Conservation (phyloP, 148 eudicot species). For the Amaranthus hypochondriacus region DNA sequence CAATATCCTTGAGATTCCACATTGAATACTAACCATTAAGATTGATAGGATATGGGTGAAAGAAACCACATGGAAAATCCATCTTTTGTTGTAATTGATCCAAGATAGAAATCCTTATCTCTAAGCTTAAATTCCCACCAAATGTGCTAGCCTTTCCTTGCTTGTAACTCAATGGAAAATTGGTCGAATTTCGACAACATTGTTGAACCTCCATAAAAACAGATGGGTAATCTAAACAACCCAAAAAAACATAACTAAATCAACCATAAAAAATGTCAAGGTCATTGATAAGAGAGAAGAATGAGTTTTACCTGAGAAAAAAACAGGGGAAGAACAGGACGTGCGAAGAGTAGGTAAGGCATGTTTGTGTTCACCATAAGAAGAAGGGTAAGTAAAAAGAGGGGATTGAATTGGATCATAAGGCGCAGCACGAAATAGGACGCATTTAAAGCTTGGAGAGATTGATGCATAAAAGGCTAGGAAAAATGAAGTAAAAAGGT, state of each 20-base stretch:
- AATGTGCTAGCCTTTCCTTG: constrained; percentile 46
- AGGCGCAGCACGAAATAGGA: constrained; percentile 55
- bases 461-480: constrained; percentile 54
- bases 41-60: constrained; percentile 52
- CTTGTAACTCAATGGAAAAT: constrained; percentile 43
- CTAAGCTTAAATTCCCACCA: constrained; percentile 60
- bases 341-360: constrained; percentile 72
- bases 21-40: constrained; percentile 44
- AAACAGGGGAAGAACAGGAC: constrained; percentile 81
- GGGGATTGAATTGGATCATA: constrained; percentile 65
- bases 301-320: constrained; percentile 53
- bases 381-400: constrained; percentile 66
- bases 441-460: constrained; percentile 68
- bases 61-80: constrained; percentile 80
- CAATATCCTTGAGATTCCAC: background rate
- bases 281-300: background rate
- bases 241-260: constrained; percentile 9
- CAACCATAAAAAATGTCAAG: too few species aligned
- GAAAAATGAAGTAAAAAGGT: constrained; percentile 52
- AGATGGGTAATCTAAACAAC: constrained; percentile 51
- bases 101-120: constrained; percentile 49
- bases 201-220: constrained; percentile 47
- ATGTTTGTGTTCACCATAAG: constrained; percentile 83
- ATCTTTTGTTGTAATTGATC: constrained; percentile 36
- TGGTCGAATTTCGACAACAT: constrained; percentile 28